These are phyloP conservation scores for Colletotrichum tanaceti DNA, from an alignment of 2,329 filamentous ascomycete genomes.

Conservation along the genomic window DNA sequence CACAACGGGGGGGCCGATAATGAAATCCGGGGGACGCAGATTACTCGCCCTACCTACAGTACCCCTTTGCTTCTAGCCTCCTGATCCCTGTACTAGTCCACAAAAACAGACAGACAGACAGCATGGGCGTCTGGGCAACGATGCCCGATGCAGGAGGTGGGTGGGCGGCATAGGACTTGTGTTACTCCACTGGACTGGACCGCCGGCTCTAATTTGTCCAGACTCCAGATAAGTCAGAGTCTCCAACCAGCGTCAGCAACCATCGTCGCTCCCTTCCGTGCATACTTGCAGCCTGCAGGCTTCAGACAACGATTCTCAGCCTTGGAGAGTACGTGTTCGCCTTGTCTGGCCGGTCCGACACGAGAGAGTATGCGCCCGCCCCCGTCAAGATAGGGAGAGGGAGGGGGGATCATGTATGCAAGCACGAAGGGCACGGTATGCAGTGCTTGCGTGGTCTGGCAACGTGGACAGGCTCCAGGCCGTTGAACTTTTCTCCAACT, in stretches of 20 bases:
- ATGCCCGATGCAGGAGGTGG: constrained; percentile 29
- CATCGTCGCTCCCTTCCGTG: background rate
- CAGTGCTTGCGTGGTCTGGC: constrained; percentile 10
- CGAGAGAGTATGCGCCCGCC: background rate
- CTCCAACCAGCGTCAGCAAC: background rate
- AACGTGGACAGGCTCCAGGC: constrained; percentile 13
- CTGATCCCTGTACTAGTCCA: constrained; percentile 14
- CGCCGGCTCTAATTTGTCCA: background rate
- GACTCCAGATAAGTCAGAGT: background rate
- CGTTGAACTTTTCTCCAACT: background rate
- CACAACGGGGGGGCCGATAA: constrained; percentile 5
- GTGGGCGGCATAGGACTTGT: background rate
- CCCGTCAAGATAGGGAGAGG: background rate
- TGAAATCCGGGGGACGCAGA: constrained; percentile 25
- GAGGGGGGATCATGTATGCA: constrained; percentile 10
- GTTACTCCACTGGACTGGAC: background rate
- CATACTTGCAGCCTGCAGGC: constrained; percentile 1
- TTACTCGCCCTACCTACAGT: constrained; percentile 4
- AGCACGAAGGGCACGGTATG: constrained; percentile 1
- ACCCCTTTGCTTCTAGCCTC: background rate
- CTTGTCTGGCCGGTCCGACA: constrained; percentile 16
- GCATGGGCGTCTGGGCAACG: background rate
- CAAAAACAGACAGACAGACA: background rate
- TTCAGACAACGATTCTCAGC: constrained; percentile 18
- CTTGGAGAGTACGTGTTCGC: constrained; percentile 25